Base-by-base conservation (phyloP, 2,329 filamentous ascomycete species). In the Anisogramma anomala region DNA sequence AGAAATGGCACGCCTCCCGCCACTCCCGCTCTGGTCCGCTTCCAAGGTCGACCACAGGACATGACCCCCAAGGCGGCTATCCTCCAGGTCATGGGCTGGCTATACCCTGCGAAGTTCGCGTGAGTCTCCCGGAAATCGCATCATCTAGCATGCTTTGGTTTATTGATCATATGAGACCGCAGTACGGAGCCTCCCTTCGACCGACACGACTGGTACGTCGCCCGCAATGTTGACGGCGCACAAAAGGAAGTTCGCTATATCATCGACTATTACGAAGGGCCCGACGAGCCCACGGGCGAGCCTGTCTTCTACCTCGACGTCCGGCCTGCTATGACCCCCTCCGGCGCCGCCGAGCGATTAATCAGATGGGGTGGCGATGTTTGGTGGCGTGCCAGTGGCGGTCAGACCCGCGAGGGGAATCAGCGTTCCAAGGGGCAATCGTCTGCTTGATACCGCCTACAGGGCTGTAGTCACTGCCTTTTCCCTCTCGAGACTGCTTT, bases 301-400 rank as follows among this genome's bases (percentile, higher is more conserved):
- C 89, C 91, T 3, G 87, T 96, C 6, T 98, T 98, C 66, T 95
- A 80, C 59, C 75, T 98, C 41, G 91, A 98, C 57, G 91, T 98
- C 15, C 74, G 91, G 48, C 91, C 91, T 2, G 91, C 91, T 3
- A 65, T 94, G 31, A 85, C 84, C 0, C 87, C 87, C 3, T 80
- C 75, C 1, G 81, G 81, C 19, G 83, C 86, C 0, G 76, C 79
- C 3, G 91, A 96, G 67, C 74, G 91, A 38, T 63, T 87, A 46
- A 77, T 95, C 57, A 71, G 87, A 54, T 96, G 88, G 85, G 82
- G 87, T 37, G 87, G 84, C 8, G 89, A 96, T 61, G 74, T 94
- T 7, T 98, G 91, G 91, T 94, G 85, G 79, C 79, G 75, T 51
- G 87, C 87, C 0, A 84, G 77, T 40, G 88, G 88, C 0, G 84